Conservation (phyloP, 768 basidiomycete species). For the Lyophyllum shimeji region DNA sequence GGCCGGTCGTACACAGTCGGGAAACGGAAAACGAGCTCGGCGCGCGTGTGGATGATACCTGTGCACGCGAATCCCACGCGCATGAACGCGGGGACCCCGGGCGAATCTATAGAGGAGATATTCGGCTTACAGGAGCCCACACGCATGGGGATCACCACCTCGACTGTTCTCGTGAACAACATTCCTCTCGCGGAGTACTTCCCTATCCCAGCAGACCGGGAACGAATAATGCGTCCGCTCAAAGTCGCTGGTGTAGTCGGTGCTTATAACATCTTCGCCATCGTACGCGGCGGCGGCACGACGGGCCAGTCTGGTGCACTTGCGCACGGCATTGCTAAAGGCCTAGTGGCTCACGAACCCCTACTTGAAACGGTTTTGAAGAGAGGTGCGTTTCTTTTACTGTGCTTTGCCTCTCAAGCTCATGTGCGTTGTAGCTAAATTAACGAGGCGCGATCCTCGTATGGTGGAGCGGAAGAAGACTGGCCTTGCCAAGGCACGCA, state of each 20-base stretch:
- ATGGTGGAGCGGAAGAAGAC: constrained; percentile 99
- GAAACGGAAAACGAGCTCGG: constrained; percentile 84
- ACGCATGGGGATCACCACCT: constrained; percentile 41
- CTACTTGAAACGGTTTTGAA: constrained; percentile 63
- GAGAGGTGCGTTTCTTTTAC: constrained; percentile 54
- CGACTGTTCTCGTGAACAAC: constrained; percentile 84
- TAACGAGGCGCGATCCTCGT: constrained; percentile 88
- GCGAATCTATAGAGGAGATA: constrained; percentile 27
- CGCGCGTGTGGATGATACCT: constrained; percentile 92
- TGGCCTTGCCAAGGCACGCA: constrained; percentile 87
- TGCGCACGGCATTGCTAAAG: constrained; percentile 74
- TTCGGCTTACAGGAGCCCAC: constrained; percentile 19
- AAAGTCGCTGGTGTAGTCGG: constrained; percentile 82
- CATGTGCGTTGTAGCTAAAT: constrained; percentile 58
- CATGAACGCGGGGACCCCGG: constrained; percentile 10
- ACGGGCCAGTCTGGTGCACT: constrained; percentile 92
- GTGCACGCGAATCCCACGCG: constrained; percentile 30
- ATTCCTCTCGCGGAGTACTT: constrained; percentile 81
- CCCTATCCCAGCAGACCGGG: constrained; percentile 69
- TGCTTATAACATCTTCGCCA: constrained; percentile 75
- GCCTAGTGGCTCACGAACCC: constrained; percentile 69
- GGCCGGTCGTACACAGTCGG: constrained; percentile 90
- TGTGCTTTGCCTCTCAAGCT: constrained; percentile 9
- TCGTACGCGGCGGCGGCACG: constrained; percentile 85
- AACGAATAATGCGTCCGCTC: constrained; percentile 79